Base-by-base conservation (phyloP, 2,329 filamentous ascomycete genomes). In the Camptophora hylomeconis region DNA sequence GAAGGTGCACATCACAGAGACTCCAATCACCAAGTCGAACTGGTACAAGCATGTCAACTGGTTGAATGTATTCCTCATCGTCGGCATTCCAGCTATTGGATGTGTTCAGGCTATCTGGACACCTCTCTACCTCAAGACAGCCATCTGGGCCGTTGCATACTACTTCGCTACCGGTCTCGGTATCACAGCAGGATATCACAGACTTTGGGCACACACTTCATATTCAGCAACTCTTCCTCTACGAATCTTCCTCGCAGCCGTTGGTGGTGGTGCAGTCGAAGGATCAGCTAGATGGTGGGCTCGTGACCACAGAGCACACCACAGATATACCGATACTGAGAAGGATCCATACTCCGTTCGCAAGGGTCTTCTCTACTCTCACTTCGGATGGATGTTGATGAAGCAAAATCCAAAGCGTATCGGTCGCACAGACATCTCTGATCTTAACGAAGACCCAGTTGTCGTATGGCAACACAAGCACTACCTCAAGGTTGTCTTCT, bases 11-110 rank as follows among this genome's bases (percentile, higher is more conserved):
- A 89, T 92, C 57, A 74, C 81, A 41, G 83, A 92, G 41, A 71
- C 72, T 39, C 78, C 80, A 33, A 76, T 92, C 45, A 92, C 81
- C 36, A 68, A 65, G 57, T 62, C 66, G 48, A 93, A 92, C 64
- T 89, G 81, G 80, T 75, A 84, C 61, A 78, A 86, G 61, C 84
- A 93, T 52, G 69, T 93, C 64, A 84, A 92, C 68, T 93, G 84
- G 83, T 68, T 93, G 43, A 93, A 92, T 56, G 75, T 81, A 39
- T 69, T 66, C 38, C 69, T 93, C 53, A 87, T 92, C 52, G 56
- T 92, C 41, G 65, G 78, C 43, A 68, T 92, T 24, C 84, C 86
- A 22, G 38, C 86, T 26, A 63, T 70, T 33, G 84, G 84, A 39
- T 69, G 78, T 50, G 57, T 89, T 45, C 68, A 72, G 31, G 68